phyloP scores from a whole-genome alignment of 441 rosid genomes.

The Pelargonium hybrid region DNA sequence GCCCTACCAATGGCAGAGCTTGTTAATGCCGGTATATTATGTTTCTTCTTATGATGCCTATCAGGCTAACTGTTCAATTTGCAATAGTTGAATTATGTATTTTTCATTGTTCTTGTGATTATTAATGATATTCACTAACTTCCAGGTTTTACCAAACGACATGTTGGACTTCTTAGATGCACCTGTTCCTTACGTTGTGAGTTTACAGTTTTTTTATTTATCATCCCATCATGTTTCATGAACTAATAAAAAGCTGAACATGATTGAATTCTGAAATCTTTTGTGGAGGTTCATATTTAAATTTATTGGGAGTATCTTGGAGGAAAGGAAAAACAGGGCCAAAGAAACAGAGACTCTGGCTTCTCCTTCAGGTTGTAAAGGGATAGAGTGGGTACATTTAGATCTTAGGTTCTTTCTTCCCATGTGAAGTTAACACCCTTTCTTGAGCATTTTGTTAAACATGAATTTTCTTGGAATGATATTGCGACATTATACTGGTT shows the following conservation, averaged over 20 bases:
- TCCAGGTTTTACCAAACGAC: constrained; percentile 68
- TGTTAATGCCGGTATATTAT: constrained; percentile 69
- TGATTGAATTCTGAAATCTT: background rate
- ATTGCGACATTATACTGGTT: too few relatives aligned
- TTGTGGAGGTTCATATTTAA: background rate
- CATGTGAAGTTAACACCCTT: too few relatives aligned
- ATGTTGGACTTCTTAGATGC: constrained; percentile 75
- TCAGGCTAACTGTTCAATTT: background rate
- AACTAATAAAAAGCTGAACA: background rate
- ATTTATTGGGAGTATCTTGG: background rate
- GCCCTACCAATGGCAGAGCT: constrained; percentile 96
- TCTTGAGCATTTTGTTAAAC: too few relatives aligned
- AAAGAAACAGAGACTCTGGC: too few relatives aligned
- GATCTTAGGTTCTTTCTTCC: too few relatives aligned
- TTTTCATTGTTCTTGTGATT: constrained; percentile 8
- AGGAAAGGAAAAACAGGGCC: too few relatives aligned
- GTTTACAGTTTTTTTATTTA: constrained; percentile 13
- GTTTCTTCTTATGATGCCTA: background rate
- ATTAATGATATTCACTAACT: constrained; percentile 21
- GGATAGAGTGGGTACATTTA: too few relatives aligned
- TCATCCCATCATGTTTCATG: background rate
- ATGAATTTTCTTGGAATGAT: too few relatives aligned
- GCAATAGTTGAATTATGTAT: background rate
- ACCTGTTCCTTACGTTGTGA: constrained; percentile 68
- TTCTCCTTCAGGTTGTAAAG: too few relatives aligned